Percentiles rank a stretch among this genome's conserved stretches.
Evolutionary conservation across 2,329 filamentous ascomycete genomes (phyloP).

Genomic region (Phyllosticta paracitricarpa): DNA sequence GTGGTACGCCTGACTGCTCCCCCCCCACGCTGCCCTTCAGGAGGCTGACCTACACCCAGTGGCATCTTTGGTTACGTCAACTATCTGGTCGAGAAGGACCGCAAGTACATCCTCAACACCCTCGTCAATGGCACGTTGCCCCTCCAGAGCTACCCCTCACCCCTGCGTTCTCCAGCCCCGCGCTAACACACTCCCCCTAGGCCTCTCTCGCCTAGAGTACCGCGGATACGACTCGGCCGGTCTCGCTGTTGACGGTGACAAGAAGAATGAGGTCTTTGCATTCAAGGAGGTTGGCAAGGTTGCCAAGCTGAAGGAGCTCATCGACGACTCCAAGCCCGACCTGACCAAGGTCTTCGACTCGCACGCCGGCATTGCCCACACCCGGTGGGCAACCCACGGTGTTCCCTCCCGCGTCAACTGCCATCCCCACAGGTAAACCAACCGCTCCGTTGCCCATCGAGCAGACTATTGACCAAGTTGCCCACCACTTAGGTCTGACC

Average conservation of each 20-base stretch:
- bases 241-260: constrained; percentile 91
- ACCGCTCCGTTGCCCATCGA: not conserved
- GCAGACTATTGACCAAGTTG: not conserved
- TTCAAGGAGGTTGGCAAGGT: constrained; percentile 99
- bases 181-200: constrained; percentile 37
- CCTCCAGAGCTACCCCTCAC: constrained; percentile 9
- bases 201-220: constrained; percentile 92
- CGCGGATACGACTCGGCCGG: constrained; percentile 97
- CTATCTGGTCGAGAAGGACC: constrained; percentile 97
- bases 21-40: not conserved
- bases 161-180: constrained; percentile 5
- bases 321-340: constrained; percentile 74
- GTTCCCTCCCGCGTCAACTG: constrained; percentile 90
- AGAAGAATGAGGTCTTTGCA: constrained; percentile 94
- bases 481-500: constrained; percentile 60
- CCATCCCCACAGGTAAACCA: constrained; percentile 80
- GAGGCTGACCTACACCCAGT: constrained; percentile 37
- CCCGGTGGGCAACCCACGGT: constrained; percentile 96
- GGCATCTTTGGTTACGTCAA: constrained; percentile 99
- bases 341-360: constrained; percentile 91
- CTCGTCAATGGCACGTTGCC: constrained; percentile 75
- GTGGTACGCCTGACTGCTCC: constrained; percentile 7
- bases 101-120: constrained; percentile 90
- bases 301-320: constrained; percentile 87
- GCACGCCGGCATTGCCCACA: constrained; percentile 97